A percentile compares a stretch with the other conserved stretches of the same genome.
Evolutionary conservation across 176 grass and related monocot species (phyloP).

Genomic region (Carex cristatella): DNA sequence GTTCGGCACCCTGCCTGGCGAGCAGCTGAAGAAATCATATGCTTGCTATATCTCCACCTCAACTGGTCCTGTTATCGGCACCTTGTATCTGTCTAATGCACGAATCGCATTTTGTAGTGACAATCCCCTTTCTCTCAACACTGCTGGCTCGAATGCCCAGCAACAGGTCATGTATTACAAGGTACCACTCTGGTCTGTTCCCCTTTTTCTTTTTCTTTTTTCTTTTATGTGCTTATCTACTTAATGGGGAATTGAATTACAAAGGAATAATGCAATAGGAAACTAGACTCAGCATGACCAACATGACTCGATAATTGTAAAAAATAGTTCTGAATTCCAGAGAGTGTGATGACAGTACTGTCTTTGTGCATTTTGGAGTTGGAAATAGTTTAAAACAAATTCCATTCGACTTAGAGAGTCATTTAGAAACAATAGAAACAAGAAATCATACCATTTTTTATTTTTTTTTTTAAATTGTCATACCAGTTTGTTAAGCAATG

Average conservation of each 20-base stretch:
- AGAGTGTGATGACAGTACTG: no score
- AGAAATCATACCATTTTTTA: neutral
- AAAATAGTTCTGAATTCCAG: neutral
- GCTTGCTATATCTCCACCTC: conserved; percentile 93
- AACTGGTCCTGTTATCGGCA: conserved; percentile 76
- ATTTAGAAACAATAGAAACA: neutral
- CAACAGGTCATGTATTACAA: conserved; percentile 61
- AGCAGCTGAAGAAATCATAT: conserved; percentile 78
- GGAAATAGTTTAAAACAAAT: neutral
- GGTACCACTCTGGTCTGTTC: conserved; percentile 16
- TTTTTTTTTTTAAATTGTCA: no score
- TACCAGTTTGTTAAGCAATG: conserved; percentile 1
- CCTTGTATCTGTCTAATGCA: conserved; percentile 68
- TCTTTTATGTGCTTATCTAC: neutral
- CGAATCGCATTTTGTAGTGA: conserved; percentile 86
- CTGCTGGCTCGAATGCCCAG: conserved; percentile 13
- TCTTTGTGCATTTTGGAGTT: neutral
- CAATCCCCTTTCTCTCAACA: conserved; percentile 48
- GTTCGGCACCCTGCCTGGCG: conserved; percentile 54
- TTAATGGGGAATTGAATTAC: neutral
- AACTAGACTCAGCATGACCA: neutral
- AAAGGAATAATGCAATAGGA: neutral
- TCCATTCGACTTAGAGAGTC: neutral
- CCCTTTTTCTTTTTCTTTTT: neutral
- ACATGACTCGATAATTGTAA: neutral